phyloP scores from a whole-genome alignment of 257 asterid species.

The Nicotiana undulata region DNA sequence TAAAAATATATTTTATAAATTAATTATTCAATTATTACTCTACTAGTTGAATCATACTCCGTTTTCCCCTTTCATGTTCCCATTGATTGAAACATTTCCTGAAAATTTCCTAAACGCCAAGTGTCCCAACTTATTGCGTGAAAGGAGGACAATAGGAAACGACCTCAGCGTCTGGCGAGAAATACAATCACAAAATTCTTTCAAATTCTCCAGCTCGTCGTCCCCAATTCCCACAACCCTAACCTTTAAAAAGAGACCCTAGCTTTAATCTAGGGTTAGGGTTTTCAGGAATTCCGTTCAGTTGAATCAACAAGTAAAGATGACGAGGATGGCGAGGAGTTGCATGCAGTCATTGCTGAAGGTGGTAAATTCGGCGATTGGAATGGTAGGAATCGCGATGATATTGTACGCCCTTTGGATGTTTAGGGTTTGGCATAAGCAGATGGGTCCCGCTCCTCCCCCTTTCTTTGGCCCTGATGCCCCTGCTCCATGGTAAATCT shows the following conservation, averaged over 20 bases:
- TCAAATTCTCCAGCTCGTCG: background rate
- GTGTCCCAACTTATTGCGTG: background rate
- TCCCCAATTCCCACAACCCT: background rate
- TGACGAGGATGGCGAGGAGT: conserved; percentile 66
- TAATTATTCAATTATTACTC: background rate
- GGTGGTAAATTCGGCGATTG: conserved; percentile 61
- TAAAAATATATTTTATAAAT: background rate
- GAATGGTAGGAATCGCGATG: conserved; percentile 76
- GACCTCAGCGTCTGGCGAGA: background rate
- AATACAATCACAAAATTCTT: background rate
- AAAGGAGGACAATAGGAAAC: background rate
- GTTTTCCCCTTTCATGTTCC: background rate
- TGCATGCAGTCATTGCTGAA: conserved; percentile 69
- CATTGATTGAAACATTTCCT: background rate
- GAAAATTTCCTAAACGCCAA: background rate
- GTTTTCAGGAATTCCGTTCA: background rate
- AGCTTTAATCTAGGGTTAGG: background rate
- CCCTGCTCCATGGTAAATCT: conserved; percentile 62
- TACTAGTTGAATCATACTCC: background rate
- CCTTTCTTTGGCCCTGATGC: conserved; percentile 22
- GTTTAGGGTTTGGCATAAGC: conserved; percentile 69
- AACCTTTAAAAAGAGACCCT: background rate
- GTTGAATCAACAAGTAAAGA: conserved; percentile 5
- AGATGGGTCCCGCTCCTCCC: conserved; percentile 19
- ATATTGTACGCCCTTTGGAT: conserved; percentile 80